Percentiles rank a stretch among this genome's conserved stretches.
Conservation (phyloP, 2,329 filamentous ascomycete species). For the Sordariomycetes sp. region DNA sequence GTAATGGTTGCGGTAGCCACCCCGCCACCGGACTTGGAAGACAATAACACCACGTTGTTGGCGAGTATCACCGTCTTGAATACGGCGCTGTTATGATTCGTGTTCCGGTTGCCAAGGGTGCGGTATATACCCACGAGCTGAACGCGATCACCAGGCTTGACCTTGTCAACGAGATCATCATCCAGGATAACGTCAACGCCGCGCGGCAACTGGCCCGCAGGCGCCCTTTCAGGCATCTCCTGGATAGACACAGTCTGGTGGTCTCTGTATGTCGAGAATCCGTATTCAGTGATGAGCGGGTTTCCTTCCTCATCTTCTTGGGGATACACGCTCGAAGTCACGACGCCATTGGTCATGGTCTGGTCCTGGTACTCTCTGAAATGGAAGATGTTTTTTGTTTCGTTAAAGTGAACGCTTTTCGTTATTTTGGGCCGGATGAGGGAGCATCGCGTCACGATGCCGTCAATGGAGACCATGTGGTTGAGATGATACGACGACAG, state of each 20-base stretch:
- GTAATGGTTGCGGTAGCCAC: constrained; percentile 87
- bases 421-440: constrained; percentile 95
- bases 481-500: constrained; percentile 83
- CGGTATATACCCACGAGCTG: constrained; percentile 95
- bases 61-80: constrained; percentile 92
- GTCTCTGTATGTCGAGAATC: constrained; percentile 88
- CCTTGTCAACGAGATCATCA: constrained; percentile 86
- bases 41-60: constrained; percentile 89
- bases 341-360: constrained; percentile 88
- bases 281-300: constrained; percentile 86
- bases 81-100: constrained; percentile 76
- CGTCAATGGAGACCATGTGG: constrained; percentile 92
- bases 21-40: constrained; percentile 90
- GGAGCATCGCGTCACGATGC: constrained; percentile 93
- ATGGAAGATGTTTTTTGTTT: constrained; percentile 73
- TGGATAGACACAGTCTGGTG: constrained; percentile 98
- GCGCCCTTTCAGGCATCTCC: constrained; percentile 96
- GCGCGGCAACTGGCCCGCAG: constrained; percentile 85
- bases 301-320: constrained; percentile 90
- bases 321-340: constrained; percentile 85
- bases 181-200: constrained; percentile 95
- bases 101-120: constrained; percentile 88
- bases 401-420: constrained; percentile 94
- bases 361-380: constrained; percentile 89
- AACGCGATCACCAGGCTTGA: constrained; percentile 91